phyloP scores from a whole-genome alignment of 768 basidiomycete genomes.

The Trametopsis cervina region DNA sequence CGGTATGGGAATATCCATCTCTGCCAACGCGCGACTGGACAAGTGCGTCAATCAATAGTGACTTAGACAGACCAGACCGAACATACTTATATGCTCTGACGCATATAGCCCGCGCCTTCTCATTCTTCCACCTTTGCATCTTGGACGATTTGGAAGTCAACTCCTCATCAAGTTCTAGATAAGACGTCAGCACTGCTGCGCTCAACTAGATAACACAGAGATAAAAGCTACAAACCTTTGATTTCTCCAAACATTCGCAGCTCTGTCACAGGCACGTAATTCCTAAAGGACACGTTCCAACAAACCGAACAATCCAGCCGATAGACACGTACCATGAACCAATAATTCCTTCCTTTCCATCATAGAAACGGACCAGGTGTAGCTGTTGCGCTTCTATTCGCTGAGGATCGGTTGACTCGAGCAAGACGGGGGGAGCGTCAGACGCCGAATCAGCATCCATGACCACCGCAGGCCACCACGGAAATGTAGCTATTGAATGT shows the following conservation, averaged over 20 bases:
- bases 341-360: conserved; percentile 30
- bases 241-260: conserved; percentile 67
- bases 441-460: conserved; percentile 31
- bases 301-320: not conserved
- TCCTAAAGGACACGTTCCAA: conserved; percentile 34
- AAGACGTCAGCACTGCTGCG: not conserved
- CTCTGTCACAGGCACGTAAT: conserved; percentile 48
- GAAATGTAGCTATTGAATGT: conserved; percentile 53
- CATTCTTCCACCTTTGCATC: conserved; percentile 55
- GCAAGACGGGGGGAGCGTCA: conserved; percentile 11
- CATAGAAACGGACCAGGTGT: conserved; percentile 77
- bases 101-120: conserved; percentile 39
- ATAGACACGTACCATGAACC: conserved; percentile 44
- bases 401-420: conserved; percentile 26
- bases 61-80: no score
- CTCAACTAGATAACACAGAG: not conserved
- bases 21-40: no score
- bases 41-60: no score
- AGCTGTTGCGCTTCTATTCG: conserved; percentile 35
- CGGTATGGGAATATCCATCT: no score
- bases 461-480: conserved; percentile 86
- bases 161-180: conserved; percentile 55
- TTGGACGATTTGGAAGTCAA: conserved; percentile 45
- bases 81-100: no score
- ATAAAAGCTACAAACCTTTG: conserved; percentile 40